Conservation (phyloP, 805 yeast species). For the Wickerhamomyces bovis region DNA sequence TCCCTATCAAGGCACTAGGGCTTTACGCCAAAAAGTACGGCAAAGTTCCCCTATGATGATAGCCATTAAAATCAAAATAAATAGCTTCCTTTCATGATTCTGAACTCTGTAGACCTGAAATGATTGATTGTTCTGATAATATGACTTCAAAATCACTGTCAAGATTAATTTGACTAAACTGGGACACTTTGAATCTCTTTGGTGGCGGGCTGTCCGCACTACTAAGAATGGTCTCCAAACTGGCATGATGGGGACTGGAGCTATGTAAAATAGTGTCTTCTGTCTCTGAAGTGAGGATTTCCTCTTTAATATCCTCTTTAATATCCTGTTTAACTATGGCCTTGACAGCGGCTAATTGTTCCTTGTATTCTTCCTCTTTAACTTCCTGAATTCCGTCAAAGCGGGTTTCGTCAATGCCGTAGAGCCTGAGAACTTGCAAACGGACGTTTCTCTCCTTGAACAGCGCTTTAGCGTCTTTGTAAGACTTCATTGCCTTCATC, state of each 20-base stretch:
- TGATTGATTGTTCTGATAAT: slow-evolving; percentile 9
- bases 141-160: slow-evolving; percentile 1
- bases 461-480: not conserved
- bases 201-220: not conserved
- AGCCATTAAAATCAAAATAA: too few species aligned
- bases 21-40: slow-evolving; percentile 37
- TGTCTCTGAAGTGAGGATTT: not conserved
- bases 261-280: not conserved
- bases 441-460: not conserved
- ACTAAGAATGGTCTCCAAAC: not conserved
- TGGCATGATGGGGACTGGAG: not conserved
- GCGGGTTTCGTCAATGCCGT: not conserved
- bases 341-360: not conserved
- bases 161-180: not conserved
- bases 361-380: not conserved
- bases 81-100: not conserved
- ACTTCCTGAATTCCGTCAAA: not conserved
- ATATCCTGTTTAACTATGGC: not conserved
- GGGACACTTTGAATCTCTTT: not conserved
- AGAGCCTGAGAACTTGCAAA: not conserved
- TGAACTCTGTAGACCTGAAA: slow-evolving; percentile 4
- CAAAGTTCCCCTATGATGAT: not conserved
- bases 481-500: too few species aligned
- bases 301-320: too few species aligned
- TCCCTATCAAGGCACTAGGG: slow-evolving; percentile 91